Conservation (phyloP, 768 basidiomycete species). For the Naganishia vaughanmartiniae region DNA sequence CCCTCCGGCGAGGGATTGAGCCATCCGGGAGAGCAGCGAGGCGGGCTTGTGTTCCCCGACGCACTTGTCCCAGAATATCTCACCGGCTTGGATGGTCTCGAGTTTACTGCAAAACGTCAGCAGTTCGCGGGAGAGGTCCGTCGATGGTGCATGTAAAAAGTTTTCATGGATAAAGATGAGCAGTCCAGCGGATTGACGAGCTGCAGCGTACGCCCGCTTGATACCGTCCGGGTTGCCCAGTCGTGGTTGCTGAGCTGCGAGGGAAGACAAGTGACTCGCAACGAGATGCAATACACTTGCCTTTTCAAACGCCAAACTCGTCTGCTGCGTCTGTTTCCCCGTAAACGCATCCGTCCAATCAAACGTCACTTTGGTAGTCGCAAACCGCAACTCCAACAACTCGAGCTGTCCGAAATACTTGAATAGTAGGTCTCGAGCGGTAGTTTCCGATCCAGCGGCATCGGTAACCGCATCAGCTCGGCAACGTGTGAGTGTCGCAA, state of each 20-base stretch:
- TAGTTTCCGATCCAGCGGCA: conserved; percentile 74
- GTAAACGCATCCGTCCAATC: conserved; percentile 97
- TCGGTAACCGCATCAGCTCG: conserved; percentile 94
- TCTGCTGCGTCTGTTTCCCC: conserved; percentile 85
- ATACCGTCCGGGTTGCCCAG: conserved; percentile 74
- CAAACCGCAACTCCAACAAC: conserved; percentile 90
- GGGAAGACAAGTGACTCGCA: conserved; percentile 85
- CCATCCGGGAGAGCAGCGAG: conserved; percentile 74
- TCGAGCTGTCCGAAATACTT: conserved; percentile 99
- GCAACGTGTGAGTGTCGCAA: conserved; percentile 78
- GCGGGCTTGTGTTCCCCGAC: conserved; percentile 82
- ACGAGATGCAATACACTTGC: conserved; percentile 96
- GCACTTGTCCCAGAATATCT: conserved; percentile 93
- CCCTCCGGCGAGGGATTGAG: conserved; percentile 73
- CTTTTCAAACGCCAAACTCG: conserved; percentile 96
- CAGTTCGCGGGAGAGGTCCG: conserved; percentile 88
- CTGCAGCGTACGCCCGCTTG: conserved; percentile 90
- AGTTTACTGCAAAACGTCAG: conserved; percentile 86
- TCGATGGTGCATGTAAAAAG: conserved; percentile 95
- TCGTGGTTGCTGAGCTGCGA: conserved; percentile 68
- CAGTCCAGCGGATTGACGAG: conserved; percentile 88
- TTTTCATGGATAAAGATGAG: conserved; percentile 99
- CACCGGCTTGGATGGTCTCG: conserved; percentile 88
- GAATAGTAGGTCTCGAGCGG: conserved; percentile 89
- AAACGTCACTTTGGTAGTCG: conserved; percentile 93